Base-by-base conservation (phyloP, 2,329 filamentous ascomycete genomes). In the Zasmidium citrigriseum region DNA sequence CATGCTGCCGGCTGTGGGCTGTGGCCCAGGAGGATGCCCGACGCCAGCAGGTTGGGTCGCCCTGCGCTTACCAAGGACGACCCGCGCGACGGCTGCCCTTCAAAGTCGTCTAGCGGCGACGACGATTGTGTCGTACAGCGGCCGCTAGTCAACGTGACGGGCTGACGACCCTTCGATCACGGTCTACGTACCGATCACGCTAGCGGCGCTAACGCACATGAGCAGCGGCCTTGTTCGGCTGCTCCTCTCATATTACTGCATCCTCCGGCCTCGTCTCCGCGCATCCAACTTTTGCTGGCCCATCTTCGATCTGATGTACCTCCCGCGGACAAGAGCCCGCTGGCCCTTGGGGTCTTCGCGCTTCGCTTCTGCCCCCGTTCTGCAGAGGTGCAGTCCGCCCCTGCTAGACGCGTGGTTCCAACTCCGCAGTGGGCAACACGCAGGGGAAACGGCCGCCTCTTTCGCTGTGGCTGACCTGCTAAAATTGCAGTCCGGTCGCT, bases 221-320 rank as follows among this genome's bases (percentile, higher is more conserved):
- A 4, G 34, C 34, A 41, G 34, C 34, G 34, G 34, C 34, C 34
- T 41, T 41, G 34, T 9, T 41, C 34, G 34, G 34, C 34, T 41
- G 34, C 52, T 29, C 38, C 52, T 54, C 22, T 54, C 29, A 46
- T 21, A 54, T 24, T 44, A 27, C 21, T 27, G 9, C 12, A 46
- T 24, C 29, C 52, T 11, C 52, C 22, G 52, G 52, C 51, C 51
- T 45, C 51, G 7, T 29, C 49, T 52, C 49, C 49, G 49, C 23
- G 12, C 14, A 24, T 50, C 47, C 47, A 20, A 50, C 16, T 18
- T 50, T 34, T 14, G 22, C 4, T 4, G n/a, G 41, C 10, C 34
- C 44, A 27, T 54, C 52, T 54, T 18, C 52, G 44, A 46, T 46
- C 23, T 20, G 12, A n/a, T 4, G 4, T 23, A 24, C 20, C 52